These are phyloP conservation scores for Aspergillus intermedius DNA, from an alignment of 2,329 filamentous ascomycete species.

Conservation along the genomic window DNA sequence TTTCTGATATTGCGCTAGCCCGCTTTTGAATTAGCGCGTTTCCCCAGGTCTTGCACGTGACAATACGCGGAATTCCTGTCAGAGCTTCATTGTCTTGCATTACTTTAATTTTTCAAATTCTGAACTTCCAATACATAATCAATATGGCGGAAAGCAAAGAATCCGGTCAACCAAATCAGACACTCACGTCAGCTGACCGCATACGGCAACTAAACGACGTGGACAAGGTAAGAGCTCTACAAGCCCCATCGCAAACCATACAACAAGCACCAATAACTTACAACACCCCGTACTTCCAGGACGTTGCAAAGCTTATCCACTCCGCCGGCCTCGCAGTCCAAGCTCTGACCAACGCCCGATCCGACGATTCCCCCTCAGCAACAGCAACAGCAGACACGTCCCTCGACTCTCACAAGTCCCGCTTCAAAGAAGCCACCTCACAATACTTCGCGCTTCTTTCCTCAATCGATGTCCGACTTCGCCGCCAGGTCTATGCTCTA, in stretches of 20 bases:
- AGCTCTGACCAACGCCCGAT: constrained; percentile 51
- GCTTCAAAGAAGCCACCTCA: constrained; percentile 50
- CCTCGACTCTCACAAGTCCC: constrained; percentile 51
- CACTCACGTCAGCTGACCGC: constrained; percentile 68
- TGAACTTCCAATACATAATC: background rate
- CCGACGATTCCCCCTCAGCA: constrained; percentile 22
- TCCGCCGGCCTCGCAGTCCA: constrained; percentile 58
- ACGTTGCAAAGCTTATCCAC: constrained; percentile 50
- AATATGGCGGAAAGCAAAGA: constrained; percentile 20
- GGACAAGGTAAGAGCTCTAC: constrained; percentile 51
- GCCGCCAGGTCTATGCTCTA: constrained; percentile 68
- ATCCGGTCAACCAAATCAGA: constrained; percentile 19
- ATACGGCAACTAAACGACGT: constrained; percentile 75
- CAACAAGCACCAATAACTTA: background rate
- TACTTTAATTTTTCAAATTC: background rate
- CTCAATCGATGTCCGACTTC: constrained; percentile 65
- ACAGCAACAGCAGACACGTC: constrained; percentile 32
- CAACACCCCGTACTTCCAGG: constrained; percentile 21
- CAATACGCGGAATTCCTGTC: background rate
- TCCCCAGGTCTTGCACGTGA: constrained; percentile 9
- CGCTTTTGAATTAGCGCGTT: constrained; percentile 1
- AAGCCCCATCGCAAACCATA: background rate
- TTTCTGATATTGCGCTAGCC: constrained; percentile 18
- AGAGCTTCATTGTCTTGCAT: background rate
- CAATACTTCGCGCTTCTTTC: constrained; percentile 69